Evolutionary conservation across 345 rosid genomes (phyloP).

Genomic region (Orychophragmus violaceus): DNA sequence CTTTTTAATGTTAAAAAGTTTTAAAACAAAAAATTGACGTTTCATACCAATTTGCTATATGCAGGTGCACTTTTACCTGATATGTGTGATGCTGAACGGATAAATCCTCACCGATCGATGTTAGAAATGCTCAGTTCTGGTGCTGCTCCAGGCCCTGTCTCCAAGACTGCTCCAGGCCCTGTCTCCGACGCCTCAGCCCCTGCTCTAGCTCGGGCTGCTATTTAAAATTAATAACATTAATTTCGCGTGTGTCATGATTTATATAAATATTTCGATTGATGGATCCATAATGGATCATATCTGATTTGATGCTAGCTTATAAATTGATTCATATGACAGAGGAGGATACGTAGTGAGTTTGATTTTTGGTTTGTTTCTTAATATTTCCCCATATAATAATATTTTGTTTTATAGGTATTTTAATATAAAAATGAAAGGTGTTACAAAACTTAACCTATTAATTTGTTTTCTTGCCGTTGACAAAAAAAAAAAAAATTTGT

Average conservation of each 20-base stretch:
- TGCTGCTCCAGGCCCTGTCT: constrained; percentile 41
- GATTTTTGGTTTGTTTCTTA: background rate
- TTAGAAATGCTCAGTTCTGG: constrained; percentile 61
- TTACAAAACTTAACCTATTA: too few species aligned
- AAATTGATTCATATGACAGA: background rate
- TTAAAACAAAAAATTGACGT: background rate
- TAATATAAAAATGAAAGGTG: too few species aligned
- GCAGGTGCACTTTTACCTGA: constrained; percentile 91
- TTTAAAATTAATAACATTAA: constrained; percentile 7
- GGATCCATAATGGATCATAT: background rate
- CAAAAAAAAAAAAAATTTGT: too few species aligned
- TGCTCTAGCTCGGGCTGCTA: constrained; percentile 31
- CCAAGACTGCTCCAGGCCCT: constrained; percentile 10
- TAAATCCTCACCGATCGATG: constrained; percentile 74
- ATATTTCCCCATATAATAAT: background rate
- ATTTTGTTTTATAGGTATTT: too few species aligned
- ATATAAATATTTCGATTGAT: background rate
- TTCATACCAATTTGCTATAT: background rate
- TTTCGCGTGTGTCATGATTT: background rate
- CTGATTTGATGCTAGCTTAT: constrained; percentile 5
- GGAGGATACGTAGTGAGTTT: constrained; percentile 6
- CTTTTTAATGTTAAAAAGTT: too few species aligned
- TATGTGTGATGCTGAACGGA: constrained; percentile 52
- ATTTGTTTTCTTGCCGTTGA: too few species aligned
- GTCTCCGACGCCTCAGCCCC: constrained; percentile 30